Percentiles rank a stretch among this genome's conserved stretches.
Evolutionary conservation across 2,329 filamentous ascomycete genomes (phyloP).

Genomic region (Aspergillus hortae): DNA sequence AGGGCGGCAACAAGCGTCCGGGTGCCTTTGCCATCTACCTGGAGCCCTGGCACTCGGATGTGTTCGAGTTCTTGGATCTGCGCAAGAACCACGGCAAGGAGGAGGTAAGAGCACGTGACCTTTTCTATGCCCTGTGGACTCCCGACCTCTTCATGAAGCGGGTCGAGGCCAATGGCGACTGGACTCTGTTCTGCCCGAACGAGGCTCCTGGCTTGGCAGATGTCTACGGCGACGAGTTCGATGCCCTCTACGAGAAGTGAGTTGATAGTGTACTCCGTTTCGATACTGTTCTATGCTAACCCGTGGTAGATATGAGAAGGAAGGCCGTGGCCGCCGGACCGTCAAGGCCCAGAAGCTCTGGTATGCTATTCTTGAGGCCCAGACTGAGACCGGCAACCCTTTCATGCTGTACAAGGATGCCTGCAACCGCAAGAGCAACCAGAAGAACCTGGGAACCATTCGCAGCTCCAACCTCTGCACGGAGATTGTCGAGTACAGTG

Average conservation of each 20-base stretch:
- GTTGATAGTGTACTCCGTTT: conserved; percentile 5
- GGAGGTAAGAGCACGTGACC: conserved; percentile 90
- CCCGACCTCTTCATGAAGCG: conserved; percentile 99
- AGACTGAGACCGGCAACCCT: conserved; percentile 97
- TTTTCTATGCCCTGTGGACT: conserved; percentile 98
- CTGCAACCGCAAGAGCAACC: conserved; percentile 99
- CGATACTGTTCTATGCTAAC: conserved; percentile 2
- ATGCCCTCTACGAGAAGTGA: conserved; percentile 75
- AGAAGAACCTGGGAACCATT: conserved; percentile 98
- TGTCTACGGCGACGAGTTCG: conserved; percentile 96
- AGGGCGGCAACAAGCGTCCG: conserved; percentile 98
- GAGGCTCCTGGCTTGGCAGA: conserved; percentile 94
- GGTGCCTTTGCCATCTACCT: conserved; percentile 98
- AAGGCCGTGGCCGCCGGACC: conserved; percentile 82
- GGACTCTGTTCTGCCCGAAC: conserved; percentile 98
- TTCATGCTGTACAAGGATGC: conserved; percentile 99
- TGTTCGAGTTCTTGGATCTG: conserved; percentile 95
- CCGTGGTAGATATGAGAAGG: conserved; percentile 68
- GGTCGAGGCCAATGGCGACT: conserved; percentile 92
- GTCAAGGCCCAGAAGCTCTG: conserved; percentile 98
- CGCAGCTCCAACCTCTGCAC: conserved; percentile 98
- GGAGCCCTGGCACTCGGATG: conserved; percentile 97
- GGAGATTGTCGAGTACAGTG: conserved; percentile 96
- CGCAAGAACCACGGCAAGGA: conserved; percentile 99
- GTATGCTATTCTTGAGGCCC: conserved; percentile 97